phyloP scores from a whole-genome alignment of 768 basidiomycete species.

The Lentinula sp. region DNA sequence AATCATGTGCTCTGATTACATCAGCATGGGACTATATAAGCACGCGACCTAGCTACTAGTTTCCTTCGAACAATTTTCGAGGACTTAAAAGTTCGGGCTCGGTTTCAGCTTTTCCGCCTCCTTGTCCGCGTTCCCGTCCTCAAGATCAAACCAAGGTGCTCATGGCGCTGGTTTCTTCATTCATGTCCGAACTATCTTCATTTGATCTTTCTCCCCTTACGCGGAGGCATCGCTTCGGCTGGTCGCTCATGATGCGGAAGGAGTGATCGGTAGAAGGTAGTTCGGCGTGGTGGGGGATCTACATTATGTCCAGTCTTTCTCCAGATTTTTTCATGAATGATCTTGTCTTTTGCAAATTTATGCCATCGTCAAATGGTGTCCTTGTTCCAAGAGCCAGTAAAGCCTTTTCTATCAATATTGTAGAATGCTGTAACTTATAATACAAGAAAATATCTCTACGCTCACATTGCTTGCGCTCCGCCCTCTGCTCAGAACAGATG shows the following conservation, averaged over 20 bases:
- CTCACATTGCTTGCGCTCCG: no score
- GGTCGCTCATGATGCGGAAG: conserved; percentile 13
- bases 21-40: conserved; percentile 5
- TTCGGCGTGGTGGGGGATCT: conserved; percentile 20
- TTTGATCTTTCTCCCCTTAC: not conserved
- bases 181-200: not conserved
- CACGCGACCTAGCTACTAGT: conserved; percentile 9
- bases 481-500: no score
- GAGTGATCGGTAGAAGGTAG: conserved; percentile 14
- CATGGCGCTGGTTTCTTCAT: conserved; percentile 12
- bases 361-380: no score
- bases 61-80: conserved; percentile 62
- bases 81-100: conserved; percentile 93
- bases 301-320: conserved; percentile 14
- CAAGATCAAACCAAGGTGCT: conserved; percentile 50
- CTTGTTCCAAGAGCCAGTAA: no score
- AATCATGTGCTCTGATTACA: not conserved
- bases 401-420: no score
- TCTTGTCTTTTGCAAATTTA: no score
- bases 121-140: conserved; percentile 95
- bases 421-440: no score
- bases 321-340: not conserved
- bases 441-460: no score
- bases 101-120: conserved; percentile 75
- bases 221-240: conserved; percentile 3